Evolutionary conservation across 768 basidiomycete genomes (phyloP), one percentile per base, ranked within the genome.

Genomic region (Phylloporus sp.): DNA sequence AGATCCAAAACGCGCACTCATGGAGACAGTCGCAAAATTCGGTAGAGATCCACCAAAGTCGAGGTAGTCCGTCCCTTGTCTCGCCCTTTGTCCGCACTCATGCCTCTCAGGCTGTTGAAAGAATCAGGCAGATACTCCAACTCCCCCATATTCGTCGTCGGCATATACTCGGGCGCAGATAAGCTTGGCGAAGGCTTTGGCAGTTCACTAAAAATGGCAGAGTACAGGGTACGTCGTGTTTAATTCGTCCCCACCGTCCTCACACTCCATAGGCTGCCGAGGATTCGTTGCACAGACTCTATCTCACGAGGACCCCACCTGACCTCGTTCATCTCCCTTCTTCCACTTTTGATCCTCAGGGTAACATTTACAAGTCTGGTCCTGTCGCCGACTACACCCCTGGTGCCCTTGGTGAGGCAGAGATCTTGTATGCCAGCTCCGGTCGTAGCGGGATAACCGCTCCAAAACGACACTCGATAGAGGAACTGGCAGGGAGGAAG

Each of bases 171-270:
- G 20, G 91, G 82, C 32, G 73, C 69, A 48, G 89, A 80, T 63
- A 80, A 96, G 67, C 79, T 99, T 3, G 91, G 94, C 6, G 94
- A 99, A 68, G 93, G 94, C 13, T 91, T 94, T 60, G 96, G 96
- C 42, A 85, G 81, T 55, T 93, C 90, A 3, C 70, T 97, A 44
- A 84, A 80, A 65, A 98, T 98, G 95, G 92, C 92, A 14, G 92
- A 97, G 68, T 94, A 80, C 69, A 75, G 95, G 47, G 92, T 91
- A 67, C 42, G 80, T 18, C 22, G 32, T 17, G 22, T 53, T 18
- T 9, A 21, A 14, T 10, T 17, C 9, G 8, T 27, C 21, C 7
- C 21, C 9, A 22, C 34, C 6, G n/a, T 26, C 9, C 37, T 40
- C 24, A 22, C 44, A 6, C 22, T 31, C 23, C 48, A 22, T 54